Evolutionary conservation across 2,329 filamentous ascomycete genomes (phyloP), one percentile per base, ranked within the genome.

Genomic region (Fusarium floridanum): DNA sequence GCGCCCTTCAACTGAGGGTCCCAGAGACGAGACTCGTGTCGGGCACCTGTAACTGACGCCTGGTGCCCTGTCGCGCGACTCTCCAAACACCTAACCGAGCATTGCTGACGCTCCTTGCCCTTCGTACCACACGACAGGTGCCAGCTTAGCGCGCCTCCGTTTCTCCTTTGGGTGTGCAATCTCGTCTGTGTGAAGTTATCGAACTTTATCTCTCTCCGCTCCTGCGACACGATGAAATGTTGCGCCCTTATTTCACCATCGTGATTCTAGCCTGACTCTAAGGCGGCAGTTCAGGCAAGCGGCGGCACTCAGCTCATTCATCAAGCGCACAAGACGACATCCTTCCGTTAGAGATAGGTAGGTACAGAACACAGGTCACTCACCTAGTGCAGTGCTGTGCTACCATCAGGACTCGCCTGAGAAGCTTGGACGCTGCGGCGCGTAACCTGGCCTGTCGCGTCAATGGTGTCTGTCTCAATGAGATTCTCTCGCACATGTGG

Each of bases 1-100:
- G 61, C 61, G 43, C 60, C 68, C 59, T 55, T 41, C 60, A 62
- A 70, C 32, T 59, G 22, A 55, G 41, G 53, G 41, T 37, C 55
- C 11, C 45, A 34, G 55, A 70, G 45, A 67, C 62, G 45, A 70
- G 61, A 48, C 55, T 70, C 45, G 36, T 37, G 68, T 66, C 36
- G 32, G 57, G 50, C 66, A 64, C 72, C 72, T 70, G 72, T 75
- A 73, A 75, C 72, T 75, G 63, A 71, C 72, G 72, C 72, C 72
- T 72, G 17, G 60, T 55, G 61, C 53, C 48, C 68, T 61, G 56
- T 70, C 66, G 72, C 72, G 68, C 72, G 69, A 75, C 72, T 75
- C 71, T 68, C 63, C 37, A 62, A 70, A 67, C 69, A 70, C 48
- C 45, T 61, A 62, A 63, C 64, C 65, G 53, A 68, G 64, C 59